Base-by-base conservation (phyloP, 1,139 yeast genomes). In the Scheffersomyces illinoinensis region DNA sequence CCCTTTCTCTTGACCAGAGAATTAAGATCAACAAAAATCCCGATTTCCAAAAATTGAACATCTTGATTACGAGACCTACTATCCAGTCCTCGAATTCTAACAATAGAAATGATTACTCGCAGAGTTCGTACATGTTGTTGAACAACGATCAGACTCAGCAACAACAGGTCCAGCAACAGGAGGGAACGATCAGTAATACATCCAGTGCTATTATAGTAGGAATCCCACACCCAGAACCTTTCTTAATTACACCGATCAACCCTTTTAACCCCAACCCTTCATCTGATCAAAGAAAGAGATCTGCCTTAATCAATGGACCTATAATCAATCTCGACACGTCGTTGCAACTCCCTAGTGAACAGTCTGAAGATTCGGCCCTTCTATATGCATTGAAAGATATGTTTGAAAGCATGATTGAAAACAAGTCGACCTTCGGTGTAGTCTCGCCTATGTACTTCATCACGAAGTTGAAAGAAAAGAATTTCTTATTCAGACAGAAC, bases 301-400 rank as follows among this genome's bases (percentile, higher is more conserved):
- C 89, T 5, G 97, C 98, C 0, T 76, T 93, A 55, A 76, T 88
- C 43, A 85, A 84, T 59, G 98, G 98, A 0, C 98, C 98, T 1
- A 86, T 93, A 10, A 72, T 93, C 56, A 92, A 93, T 69, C 73
- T 93, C 55, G 98, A 93, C 70, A 85, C 86, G 60, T 82, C 93
- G 1, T 70, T 86, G 47, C 80, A 75, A 63, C 62, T 70, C 14
- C 77, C 76, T 2, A 73, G 78, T 39, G 74, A 74, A 39, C 81
- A 81, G 54, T 82, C 83, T 58, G 83, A 79, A 12, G 79, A 81
- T 19, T 83, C 85, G 53, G 84, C 87, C 8, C 75, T 95, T 55
- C 85, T 89, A 61, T 86, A 92, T 43, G 86, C 96, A 0, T 76
- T 95, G 58, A 91, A 91, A 68, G 99, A 95, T 71, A 76, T 92